phyloP scores from a whole-genome alignment of 2,329 filamentous ascomycete genomes.

The Phaeophleospora eucalypticola region DNA sequence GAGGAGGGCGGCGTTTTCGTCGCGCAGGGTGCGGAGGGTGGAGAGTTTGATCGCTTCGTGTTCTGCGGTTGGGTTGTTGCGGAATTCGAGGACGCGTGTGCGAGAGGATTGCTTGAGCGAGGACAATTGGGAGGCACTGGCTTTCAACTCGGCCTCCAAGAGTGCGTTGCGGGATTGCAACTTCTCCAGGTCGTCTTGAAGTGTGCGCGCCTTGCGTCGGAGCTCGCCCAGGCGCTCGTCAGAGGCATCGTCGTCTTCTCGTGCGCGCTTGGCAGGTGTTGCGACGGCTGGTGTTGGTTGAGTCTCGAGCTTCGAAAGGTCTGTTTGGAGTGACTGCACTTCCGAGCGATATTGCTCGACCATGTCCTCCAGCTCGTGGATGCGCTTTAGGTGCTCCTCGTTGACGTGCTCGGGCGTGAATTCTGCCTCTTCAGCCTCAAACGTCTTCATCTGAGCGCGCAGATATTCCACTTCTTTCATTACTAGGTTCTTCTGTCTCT shows the following conservation, averaged over 20 bases:
- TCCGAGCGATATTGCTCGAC: slow-evolving; percentile 84
- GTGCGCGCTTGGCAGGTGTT: slow-evolving; percentile 40
- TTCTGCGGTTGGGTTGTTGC: slow-evolving; percentile 87
- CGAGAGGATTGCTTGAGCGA: slow-evolving; percentile 63
- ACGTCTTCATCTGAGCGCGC: slow-evolving; percentile 80
- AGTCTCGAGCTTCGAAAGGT: slow-evolving; percentile 64
- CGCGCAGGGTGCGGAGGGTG: slow-evolving; percentile 71
- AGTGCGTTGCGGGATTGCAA: slow-evolving; percentile 67
- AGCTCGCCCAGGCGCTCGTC: slow-evolving; percentile 76
- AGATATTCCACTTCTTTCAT: slow-evolving; percentile 93
- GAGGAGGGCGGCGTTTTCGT: slow-evolving; percentile 74
- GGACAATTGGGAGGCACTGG: slow-evolving; percentile 68
- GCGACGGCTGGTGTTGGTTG: slow-evolving; percentile 56
- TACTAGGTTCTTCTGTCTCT: slow-evolving; percentile 79
- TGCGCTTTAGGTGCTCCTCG: slow-evolving; percentile 66
- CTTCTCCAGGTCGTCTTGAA: slow-evolving; percentile 72
- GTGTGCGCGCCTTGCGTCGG: slow-evolving; percentile 77
- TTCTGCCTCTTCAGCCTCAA: slow-evolving; percentile 82
- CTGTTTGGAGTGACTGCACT: slow-evolving; percentile 66
- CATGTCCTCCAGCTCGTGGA: slow-evolving; percentile 78
- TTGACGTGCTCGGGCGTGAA: slow-evolving; percentile 79
- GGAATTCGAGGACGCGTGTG: slow-evolving; percentile 78
- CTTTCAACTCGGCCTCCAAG: slow-evolving; percentile 70
- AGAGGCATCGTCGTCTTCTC: slow-evolving; percentile 49
- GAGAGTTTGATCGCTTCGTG: slow-evolving; percentile 77